Percentiles rank a stretch among this genome's conserved stretches.
These are phyloP conservation scores for Ceratocystis papillata DNA, from an alignment of 2,329 filamentous ascomycete species.

Conservation along the genomic window DNA sequence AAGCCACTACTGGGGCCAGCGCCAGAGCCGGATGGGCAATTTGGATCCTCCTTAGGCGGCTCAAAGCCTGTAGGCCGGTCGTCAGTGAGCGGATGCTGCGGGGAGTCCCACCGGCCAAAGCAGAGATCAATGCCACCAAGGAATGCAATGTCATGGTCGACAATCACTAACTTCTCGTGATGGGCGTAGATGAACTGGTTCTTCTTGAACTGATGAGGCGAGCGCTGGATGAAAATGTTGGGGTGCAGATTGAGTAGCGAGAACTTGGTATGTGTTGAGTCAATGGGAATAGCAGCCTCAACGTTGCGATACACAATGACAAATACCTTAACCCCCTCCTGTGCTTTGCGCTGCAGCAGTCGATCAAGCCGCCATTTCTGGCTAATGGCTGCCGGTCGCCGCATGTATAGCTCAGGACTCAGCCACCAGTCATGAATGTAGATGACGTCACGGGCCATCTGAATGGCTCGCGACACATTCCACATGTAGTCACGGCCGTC, in stretches of 20 bases:
- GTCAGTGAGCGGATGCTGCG: slow-evolving; percentile 80
- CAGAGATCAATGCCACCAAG: slow-evolving; percentile 92
- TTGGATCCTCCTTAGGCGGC: slow-evolving; percentile 35
- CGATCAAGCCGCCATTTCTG: slow-evolving; percentile 96
- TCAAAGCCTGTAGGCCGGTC: slow-evolving; percentile 96
- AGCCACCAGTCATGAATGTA: slow-evolving; percentile 99
- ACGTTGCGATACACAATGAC: slow-evolving; percentile 98
- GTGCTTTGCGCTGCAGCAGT: slow-evolving; percentile 82
- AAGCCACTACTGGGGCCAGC: neutral
- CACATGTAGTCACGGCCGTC: slow-evolving; percentile 98
- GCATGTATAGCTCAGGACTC: slow-evolving; percentile 89
- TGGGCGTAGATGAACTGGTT: slow-evolving; percentile 99
- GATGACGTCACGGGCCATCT: slow-evolving; percentile 93
- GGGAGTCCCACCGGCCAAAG: slow-evolving; percentile 94
- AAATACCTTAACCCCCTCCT: slow-evolving; percentile 93
- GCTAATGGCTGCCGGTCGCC: slow-evolving; percentile 85
- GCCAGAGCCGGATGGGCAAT: neutral
- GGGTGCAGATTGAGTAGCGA: slow-evolving; percentile 89
- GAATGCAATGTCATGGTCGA: slow-evolving; percentile 93
- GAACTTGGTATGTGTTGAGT: slow-evolving; percentile 96
- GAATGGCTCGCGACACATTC: slow-evolving; percentile 94
- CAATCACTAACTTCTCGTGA: slow-evolving; percentile 94
- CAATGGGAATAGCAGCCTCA: slow-evolving; percentile 91
- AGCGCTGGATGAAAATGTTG: slow-evolving; percentile 91
- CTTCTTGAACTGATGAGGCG: slow-evolving; percentile 94